A percentile compares a stretch with the other conserved stretches of the same genome.
These are phyloP conservation scores for Triadica sebifera DNA, from an alignment of 345 rosid species.

Conservation along the genomic window DNA sequence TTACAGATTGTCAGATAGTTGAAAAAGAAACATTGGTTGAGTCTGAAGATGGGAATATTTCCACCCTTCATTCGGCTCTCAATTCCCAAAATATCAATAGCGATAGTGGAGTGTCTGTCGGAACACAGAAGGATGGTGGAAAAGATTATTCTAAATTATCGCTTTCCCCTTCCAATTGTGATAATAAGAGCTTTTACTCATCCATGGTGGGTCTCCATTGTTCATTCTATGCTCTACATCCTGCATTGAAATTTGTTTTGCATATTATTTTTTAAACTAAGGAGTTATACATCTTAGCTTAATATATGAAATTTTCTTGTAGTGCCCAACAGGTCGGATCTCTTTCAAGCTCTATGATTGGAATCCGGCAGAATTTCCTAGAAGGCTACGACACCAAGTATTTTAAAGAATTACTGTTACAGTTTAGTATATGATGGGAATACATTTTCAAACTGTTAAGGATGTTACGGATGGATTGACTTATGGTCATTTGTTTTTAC, in stretches of 20 bases:
- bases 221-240: slow-evolving; percentile 4
- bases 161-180: slow-evolving; percentile 55
- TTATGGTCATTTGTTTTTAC: slow-evolving; percentile 30
- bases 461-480: slow-evolving; percentile 33
- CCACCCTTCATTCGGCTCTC: slow-evolving; percentile 46
- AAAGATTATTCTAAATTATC: slow-evolving; percentile 55
- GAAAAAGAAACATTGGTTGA: slow-evolving; percentile 61
- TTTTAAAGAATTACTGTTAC: slow-evolving; percentile 50
- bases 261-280: slow-evolving; percentile 16
- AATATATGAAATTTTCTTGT: slow-evolving; percentile 22
- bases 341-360: slow-evolving; percentile 98
- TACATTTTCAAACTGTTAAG: slow-evolving; percentile 11
- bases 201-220: slow-evolving; percentile 59
- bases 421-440: slow-evolving; percentile 59
- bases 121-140: slow-evolving; percentile 44
- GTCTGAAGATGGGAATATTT: slow-evolving; percentile 53
- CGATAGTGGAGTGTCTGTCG: slow-evolving; percentile 60
- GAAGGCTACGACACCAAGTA: slow-evolving; percentile 99
- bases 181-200: slow-evolving; percentile 68
- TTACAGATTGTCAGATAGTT: slow-evolving; percentile 36
- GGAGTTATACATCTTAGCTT: not conserved
- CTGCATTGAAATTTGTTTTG: slow-evolving; percentile 6
- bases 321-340: slow-evolving; percentile 98
- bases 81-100: slow-evolving; percentile 46
- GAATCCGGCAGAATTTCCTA: slow-evolving; percentile 98